phyloP scores from a whole-genome alignment of 2,329 filamentous ascomycete species.

The Aspergillus phoenicis region DNA sequence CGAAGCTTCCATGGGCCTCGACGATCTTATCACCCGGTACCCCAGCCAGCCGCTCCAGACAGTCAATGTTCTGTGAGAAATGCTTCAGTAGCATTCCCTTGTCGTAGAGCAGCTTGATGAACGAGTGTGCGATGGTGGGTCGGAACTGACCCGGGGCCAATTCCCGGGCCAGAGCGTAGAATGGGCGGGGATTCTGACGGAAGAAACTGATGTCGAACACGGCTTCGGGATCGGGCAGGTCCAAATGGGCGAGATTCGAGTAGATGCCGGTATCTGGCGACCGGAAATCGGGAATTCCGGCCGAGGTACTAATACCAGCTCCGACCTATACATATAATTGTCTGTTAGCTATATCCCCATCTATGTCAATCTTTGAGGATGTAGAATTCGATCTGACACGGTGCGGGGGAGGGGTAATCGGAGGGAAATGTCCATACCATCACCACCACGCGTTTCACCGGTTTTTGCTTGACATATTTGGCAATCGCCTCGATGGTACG shows the following conservation, averaged over 20 bases:
- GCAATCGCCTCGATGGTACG: constrained; percentile 75
- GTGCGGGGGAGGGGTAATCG: constrained; percentile 11
- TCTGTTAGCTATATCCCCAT: not conserved
- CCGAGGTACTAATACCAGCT: constrained; percentile 68
- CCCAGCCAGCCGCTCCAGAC: constrained; percentile 83
- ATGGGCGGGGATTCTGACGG: constrained; percentile 77
- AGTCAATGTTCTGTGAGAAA: constrained; percentile 98
- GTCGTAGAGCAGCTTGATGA: constrained; percentile 77
- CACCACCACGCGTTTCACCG: constrained; percentile 73
- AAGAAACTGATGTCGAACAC: constrained; percentile 96
- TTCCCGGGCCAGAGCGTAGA: constrained; percentile 89
- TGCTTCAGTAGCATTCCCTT: constrained; percentile 80
- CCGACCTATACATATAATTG: constrained; percentile 60
- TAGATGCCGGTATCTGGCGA: constrained; percentile 93
- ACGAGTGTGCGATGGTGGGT: constrained; percentile 87
- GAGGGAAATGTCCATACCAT: constrained; percentile 56
- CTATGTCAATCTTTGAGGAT: not conserved
- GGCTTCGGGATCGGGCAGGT: constrained; percentile 85
- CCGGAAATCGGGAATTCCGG: constrained; percentile 84
- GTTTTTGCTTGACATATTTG: constrained; percentile 73
- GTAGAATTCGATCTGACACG: not conserved
- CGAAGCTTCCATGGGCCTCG: constrained; percentile 95
- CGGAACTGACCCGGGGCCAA: constrained; percentile 87
- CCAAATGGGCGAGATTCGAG: constrained; percentile 81
- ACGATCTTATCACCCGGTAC: constrained; percentile 79